These are phyloP conservation scores for Pisolithus sp. DNA, from an alignment of 768 basidiomycete species.

Conservation along the genomic window DNA sequence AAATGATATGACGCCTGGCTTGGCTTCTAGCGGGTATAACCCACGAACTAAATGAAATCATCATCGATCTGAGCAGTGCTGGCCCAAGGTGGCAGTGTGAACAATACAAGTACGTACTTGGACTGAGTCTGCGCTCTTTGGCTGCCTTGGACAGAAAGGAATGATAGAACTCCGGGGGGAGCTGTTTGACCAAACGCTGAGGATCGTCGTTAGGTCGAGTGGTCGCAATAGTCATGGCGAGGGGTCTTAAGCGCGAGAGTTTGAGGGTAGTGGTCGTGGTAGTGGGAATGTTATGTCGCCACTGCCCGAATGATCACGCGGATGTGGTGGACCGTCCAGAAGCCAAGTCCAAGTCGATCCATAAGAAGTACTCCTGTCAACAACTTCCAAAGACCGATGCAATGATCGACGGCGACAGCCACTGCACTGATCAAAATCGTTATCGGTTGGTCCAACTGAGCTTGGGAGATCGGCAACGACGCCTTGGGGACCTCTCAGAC, in stretches of 20 bases:
- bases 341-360: too few relatives aligned
- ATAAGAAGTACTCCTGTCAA: too few relatives aligned
- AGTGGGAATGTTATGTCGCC: too few relatives aligned
- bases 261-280: not conserved
- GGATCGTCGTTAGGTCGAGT: not conserved
- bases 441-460: too few relatives aligned
- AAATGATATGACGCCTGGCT: slow-evolving; percentile 71
- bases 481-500: too few relatives aligned
- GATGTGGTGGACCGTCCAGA: too few relatives aligned
- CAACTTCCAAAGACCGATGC: too few relatives aligned
- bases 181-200: slow-evolving; percentile 10
- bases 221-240: not conserved
- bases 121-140: slow-evolving; percentile 55
- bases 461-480: too few relatives aligned
- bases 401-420: too few relatives aligned
- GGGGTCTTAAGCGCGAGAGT: not conserved
- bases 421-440: too few relatives aligned
- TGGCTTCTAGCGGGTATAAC: slow-evolving; percentile 72
- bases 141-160: slow-evolving; percentile 57
- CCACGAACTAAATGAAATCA: slow-evolving; percentile 42
- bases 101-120: slow-evolving; percentile 39
- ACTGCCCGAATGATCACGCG: too few relatives aligned
- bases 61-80: not conserved
- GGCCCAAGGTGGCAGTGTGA: not conserved
- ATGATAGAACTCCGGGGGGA: slow-evolving; percentile 51